A percentile compares a stretch with the other conserved stretches of the same genome.
These are phyloP conservation scores for Acorus calamus DNA, from an alignment of 106 monocot genomes.

Conservation along the genomic window DNA sequence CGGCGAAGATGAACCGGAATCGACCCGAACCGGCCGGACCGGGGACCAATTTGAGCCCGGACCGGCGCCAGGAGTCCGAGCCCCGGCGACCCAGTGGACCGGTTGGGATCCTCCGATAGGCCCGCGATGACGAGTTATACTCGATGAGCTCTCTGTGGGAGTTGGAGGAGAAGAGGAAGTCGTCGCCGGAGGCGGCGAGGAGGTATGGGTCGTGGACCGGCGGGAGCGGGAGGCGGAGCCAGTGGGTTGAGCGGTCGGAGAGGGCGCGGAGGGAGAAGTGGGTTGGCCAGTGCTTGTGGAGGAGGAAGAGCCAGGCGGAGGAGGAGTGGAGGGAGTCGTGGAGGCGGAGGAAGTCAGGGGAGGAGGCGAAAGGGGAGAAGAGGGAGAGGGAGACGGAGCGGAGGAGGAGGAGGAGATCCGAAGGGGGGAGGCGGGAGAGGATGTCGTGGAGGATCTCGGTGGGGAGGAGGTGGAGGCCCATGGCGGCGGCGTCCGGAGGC, in stretches of 20 bases:
- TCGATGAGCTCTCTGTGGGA: slow-evolving; percentile 41
- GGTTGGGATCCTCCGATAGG: slow-evolving; percentile 20
- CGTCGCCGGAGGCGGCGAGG: slow-evolving; percentile 42
- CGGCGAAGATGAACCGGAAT: slow-evolving; percentile 55
- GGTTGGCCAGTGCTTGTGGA: slow-evolving; percentile 44
- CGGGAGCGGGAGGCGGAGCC: slow-evolving; percentile 44
- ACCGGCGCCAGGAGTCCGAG: slow-evolving; percentile 58
- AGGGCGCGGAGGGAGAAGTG: slow-evolving; percentile 45
- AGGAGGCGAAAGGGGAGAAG: slow-evolving; percentile 23
- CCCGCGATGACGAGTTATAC: slow-evolving; percentile 23
- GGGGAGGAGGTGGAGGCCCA: slow-evolving; percentile 41
- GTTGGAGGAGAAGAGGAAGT: slow-evolving; percentile 65
- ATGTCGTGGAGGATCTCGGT: slow-evolving; percentile 50
- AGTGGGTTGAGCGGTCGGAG: slow-evolving; percentile 40
- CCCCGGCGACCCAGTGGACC: slow-evolving; percentile 55
- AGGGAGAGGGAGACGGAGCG: slow-evolving; percentile 25
- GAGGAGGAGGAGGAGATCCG: slow-evolving; percentile 32
- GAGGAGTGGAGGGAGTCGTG: slow-evolving; percentile 19
- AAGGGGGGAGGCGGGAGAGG: slow-evolving; percentile 30
- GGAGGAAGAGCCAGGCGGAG: slow-evolving; percentile 46
- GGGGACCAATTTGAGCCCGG: slow-evolving; percentile 41
- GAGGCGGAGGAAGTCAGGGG: slow-evolving; percentile 32
- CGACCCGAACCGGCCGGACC: slow-evolving; percentile 8
- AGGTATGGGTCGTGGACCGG: slow-evolving; percentile 38
- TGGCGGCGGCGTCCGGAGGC: not conserved